Conservation (phyloP, 495 filamentous ascomycete species). For the Jackrogersella minutella region DNA sequence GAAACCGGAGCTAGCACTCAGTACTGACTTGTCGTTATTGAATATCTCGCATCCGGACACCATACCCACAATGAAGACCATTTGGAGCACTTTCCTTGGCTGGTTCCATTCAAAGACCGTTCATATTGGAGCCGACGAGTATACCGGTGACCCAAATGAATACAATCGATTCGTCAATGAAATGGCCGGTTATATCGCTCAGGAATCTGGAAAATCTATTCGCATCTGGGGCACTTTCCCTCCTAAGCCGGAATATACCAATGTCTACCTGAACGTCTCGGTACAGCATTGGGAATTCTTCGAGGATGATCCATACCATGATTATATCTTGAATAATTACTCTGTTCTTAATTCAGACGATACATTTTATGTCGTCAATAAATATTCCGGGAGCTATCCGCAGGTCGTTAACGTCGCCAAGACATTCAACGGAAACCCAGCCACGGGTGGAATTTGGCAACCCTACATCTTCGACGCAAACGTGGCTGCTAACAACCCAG, state of each 20-base stretch:
- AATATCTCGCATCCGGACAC: slow-evolving; percentile 62
- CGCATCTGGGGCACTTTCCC: slow-evolving; percentile 65
- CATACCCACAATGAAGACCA: slow-evolving; percentile 59
- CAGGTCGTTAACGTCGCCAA: slow-evolving; percentile 50
- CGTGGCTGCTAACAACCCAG: slow-evolving; percentile 55
- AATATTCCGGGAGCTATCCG: slow-evolving; percentile 57
- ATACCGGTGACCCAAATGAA: slow-evolving; percentile 49
- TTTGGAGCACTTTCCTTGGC: slow-evolving; percentile 59
- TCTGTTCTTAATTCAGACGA: slow-evolving; percentile 62
- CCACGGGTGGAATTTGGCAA: slow-evolving; percentile 48
- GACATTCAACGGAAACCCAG: slow-evolving; percentile 57
- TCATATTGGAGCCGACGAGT: slow-evolving; percentile 63
- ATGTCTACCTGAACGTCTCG: slow-evolving; percentile 55
- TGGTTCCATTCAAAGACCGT: slow-evolving; percentile 64
- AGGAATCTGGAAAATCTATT: slow-evolving; percentile 51
- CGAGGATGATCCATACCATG: slow-evolving; percentile 56
- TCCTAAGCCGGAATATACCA: slow-evolving; percentile 50
- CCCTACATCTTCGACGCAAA: slow-evolving; percentile 58
- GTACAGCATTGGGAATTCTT: slow-evolving; percentile 52
- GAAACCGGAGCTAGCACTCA: slow-evolving; percentile 60
- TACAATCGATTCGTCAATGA: slow-evolving; percentile 61
- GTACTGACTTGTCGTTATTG: slow-evolving; percentile 53
- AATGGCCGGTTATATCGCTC: slow-evolving; percentile 53
- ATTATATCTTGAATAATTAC: slow-evolving; percentile 61
- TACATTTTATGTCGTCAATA: slow-evolving; percentile 57